phyloP scores from a whole-genome alignment of 2,329 filamentous ascomycete genomes.

The Fusarium staphyleae region DNA sequence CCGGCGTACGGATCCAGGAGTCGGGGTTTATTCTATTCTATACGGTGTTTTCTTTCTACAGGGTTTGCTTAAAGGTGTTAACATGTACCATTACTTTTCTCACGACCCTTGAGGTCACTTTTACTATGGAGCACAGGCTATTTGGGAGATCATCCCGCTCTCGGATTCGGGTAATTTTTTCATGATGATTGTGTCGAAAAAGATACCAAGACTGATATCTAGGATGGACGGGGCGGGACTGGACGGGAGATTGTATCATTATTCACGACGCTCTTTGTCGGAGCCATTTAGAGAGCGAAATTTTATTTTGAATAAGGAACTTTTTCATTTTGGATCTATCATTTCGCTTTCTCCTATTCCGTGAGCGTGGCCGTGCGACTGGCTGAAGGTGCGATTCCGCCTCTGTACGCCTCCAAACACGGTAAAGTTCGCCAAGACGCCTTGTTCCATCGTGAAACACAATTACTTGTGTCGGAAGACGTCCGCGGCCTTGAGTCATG shows the following conservation, averaged over 20 bases:
- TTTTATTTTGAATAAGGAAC: conserved; percentile 12
- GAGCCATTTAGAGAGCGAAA: conserved; percentile 17
- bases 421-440: conserved; percentile 15
- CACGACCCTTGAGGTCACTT: conserved; percentile 14
- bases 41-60: conserved; percentile 18
- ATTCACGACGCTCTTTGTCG: conserved; percentile 42
- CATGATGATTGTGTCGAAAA: conserved; percentile 16
- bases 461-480: conserved; percentile 26
- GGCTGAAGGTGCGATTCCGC: conserved; percentile 5
- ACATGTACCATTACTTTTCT: conserved; percentile 49
- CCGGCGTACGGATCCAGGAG: conserved; percentile 23
- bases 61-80: conserved; percentile 19
- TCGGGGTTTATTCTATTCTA: conserved; percentile 14
- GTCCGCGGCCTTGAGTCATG: conserved; percentile 36
- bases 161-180: conserved; percentile 14
- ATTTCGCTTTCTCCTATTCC: neutral
- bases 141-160: conserved; percentile 12
- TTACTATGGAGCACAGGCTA: conserved; percentile 24
- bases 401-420: neutral
- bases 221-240: too few species aligned
- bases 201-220: conserved; percentile 39
- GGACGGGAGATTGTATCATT: conserved; percentile 38
- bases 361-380: conserved; percentile 5
- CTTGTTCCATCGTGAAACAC: conserved; percentile 35
- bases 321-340: conserved; percentile 3